Conservation (phyloP, 1,284 basidiomycete species). For the Ganoderma meredithae region DNA sequence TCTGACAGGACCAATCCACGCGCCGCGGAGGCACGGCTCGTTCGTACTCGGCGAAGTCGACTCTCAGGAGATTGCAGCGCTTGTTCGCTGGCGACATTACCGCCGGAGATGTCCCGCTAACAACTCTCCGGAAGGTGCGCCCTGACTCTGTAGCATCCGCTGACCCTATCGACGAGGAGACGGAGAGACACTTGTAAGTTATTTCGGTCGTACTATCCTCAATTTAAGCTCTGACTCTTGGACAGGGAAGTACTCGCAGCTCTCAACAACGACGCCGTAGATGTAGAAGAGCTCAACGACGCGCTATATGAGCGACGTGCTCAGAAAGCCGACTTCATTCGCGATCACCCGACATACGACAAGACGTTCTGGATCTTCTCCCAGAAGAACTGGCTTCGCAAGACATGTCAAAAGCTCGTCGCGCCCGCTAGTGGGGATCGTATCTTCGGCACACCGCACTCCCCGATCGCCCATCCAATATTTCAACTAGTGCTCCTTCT, state of each 20-base stretch:
- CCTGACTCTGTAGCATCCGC: conserved; percentile 50
- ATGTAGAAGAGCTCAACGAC: conserved; percentile 64
- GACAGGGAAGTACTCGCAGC: conserved; percentile 71
- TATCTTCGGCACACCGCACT: conserved; percentile 79
- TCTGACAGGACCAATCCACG: conserved; percentile 24
- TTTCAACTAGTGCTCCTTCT: conserved; percentile 83
- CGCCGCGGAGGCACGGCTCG: conserved; percentile 41
- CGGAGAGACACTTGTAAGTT: conserved; percentile 75
- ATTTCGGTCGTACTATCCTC: not conserved
- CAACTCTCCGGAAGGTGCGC: conserved; percentile 56
- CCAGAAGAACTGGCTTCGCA: conserved; percentile 81
- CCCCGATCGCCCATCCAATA: conserved; percentile 70
- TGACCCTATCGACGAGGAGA: conserved; percentile 65
- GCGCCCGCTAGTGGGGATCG: conserved; percentile 87
- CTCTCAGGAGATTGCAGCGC: conserved; percentile 66
- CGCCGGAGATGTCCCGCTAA: conserved; percentile 67
- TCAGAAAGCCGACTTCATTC: conserved; percentile 88
- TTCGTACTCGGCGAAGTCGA: conserved; percentile 65
- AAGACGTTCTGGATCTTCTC: conserved; percentile 91
- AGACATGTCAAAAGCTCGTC: conserved; percentile 86
- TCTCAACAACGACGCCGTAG: conserved; percentile 58
- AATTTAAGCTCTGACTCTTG: not conserved
- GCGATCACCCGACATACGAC: conserved; percentile 90
- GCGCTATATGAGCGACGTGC: conserved; percentile 78
- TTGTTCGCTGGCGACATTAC: conserved; percentile 71